A percentile compares a stretch with the other conserved stretches of the same genome.
Conservation (phyloP, 2,329 filamentous ascomycete species). For the Ascochyta viciae-villosae region DNA sequence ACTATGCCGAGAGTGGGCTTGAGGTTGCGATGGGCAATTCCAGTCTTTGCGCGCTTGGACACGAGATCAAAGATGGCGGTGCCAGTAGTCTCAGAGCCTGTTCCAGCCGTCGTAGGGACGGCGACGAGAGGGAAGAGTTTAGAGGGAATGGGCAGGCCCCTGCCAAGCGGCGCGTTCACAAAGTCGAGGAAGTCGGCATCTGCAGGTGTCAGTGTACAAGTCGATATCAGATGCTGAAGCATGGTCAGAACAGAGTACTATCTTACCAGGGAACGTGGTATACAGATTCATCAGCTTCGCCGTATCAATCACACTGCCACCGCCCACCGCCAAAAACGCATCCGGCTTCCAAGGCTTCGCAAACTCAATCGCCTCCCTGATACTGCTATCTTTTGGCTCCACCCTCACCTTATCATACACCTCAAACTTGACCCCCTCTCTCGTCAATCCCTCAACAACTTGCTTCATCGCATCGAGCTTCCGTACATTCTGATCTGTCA, state of each 20-base stretch:
- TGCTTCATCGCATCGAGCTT: slow-evolving; percentile 89
- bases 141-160: slow-evolving; percentile 76
- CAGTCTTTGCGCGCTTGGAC: slow-evolving; percentile 88
- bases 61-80: slow-evolving; percentile 98
- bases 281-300: slow-evolving; percentile 99
- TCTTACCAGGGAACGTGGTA: slow-evolving; percentile 72
- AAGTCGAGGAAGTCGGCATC: slow-evolving; percentile 97
- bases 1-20: slow-evolving; percentile 94
- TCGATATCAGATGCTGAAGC: neutral
- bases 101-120: slow-evolving; percentile 85
- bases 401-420: slow-evolving; percentile 82
- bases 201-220: slow-evolving; percentile 12
- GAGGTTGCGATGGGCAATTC: slow-evolving; percentile 91
- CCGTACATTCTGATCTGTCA: slow-evolving; percentile 84
- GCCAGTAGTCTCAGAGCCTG: slow-evolving; percentile 92
- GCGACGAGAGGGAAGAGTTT: slow-evolving; percentile 79
- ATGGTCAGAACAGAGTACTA: neutral
- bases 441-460: slow-evolving; percentile 78
- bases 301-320: slow-evolving; percentile 96
- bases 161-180: slow-evolving; percentile 92
- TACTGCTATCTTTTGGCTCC: slow-evolving; percentile 93
- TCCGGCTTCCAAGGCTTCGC: slow-evolving; percentile 82
- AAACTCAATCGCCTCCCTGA: slow-evolving; percentile 89
- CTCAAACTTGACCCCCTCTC: slow-evolving; percentile 79
- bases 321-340: slow-evolving; percentile 88